Conservation (phyloP, 192 early-diverging fungal genomes). For the Spizellomyces sp. region DNA sequence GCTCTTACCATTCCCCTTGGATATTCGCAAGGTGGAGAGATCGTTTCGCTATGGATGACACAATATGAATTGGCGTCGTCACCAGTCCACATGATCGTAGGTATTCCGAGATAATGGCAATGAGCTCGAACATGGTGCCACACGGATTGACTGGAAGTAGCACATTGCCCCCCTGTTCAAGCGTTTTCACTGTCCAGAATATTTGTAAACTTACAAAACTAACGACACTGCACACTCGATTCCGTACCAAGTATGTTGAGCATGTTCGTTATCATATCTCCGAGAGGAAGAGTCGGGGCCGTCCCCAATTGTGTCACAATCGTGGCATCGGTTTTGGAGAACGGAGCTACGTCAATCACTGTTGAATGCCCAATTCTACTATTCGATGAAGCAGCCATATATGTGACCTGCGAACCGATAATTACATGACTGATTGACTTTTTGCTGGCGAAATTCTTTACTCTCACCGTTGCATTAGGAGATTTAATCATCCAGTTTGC, state of each 20-base stretch:
- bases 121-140: conserved; percentile 76
- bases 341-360: conserved; percentile 14
- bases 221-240: background rate
- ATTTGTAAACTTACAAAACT: background rate
- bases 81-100: conserved; percentile 58
- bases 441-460: no score
- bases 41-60: conserved; percentile 75
- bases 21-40: conserved; percentile 82
- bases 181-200: conserved; percentile 41
- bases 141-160: conserved; percentile 68
- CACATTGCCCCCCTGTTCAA: conserved; percentile 65
- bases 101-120: conserved; percentile 62
- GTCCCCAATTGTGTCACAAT: conserved; percentile 19
- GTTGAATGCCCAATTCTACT: conserved; percentile 27
- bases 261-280: conserved; percentile 6
- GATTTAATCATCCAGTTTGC: conserved; percentile 32
- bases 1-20: conserved; percentile 76
- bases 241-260: conserved; percentile 8
- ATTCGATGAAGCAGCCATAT: conserved; percentile 25
- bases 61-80: conserved; percentile 67
- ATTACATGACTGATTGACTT: background rate
- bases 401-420: conserved; percentile 5
- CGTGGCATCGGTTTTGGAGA: conserved; percentile 16
- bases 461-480: conserved; percentile 19
- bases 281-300: background rate